A percentile compares a stretch with the other conserved stretches of the same genome.
phyloP scores from a whole-genome alignment of 2,329 filamentous ascomycete species.

The Chalaropsis ovoidea region DNA sequence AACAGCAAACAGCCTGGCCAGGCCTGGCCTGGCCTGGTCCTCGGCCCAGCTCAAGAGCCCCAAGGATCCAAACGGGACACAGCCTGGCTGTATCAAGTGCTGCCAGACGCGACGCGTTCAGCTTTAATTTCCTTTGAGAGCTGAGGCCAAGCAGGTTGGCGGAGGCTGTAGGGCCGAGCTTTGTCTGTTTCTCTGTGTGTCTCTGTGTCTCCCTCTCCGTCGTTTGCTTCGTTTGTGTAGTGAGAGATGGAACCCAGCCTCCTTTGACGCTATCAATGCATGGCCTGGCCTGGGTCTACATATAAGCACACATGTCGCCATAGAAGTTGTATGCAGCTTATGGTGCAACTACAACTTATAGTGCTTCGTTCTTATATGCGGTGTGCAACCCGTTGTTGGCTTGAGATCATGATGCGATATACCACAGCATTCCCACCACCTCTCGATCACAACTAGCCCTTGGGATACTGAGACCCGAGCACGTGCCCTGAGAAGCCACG shows the following conservation, averaged over 20 bases:
- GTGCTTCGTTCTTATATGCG: neutral
- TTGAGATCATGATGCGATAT: no score
- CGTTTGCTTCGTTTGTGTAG: neutral
- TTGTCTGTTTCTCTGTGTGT: neutral
- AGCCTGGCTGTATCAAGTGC: neutral
- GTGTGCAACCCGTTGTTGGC: neutral
- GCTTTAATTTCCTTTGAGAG: constrained; percentile 10
- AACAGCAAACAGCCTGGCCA: no score
- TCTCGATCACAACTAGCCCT: neutral
- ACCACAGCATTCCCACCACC: neutral
- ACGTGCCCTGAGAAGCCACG: neutral
- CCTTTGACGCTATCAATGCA: neutral
- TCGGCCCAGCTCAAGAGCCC: neutral
- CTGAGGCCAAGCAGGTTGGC: constrained; percentile 1
- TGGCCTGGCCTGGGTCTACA: neutral
- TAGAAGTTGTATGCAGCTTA: neutral
- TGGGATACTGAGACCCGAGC: neutral
- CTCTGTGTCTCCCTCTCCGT: neutral
- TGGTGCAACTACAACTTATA: no score
- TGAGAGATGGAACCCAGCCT: neutral
- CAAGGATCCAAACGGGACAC: neutral
- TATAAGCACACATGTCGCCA: neutral
- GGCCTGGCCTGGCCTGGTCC: neutral
- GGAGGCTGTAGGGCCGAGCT: neutral
- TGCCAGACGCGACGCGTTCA: constrained; percentile 6